Conservation (phyloP, 129 eudicot species). For the Artemisia argyi region DNA sequence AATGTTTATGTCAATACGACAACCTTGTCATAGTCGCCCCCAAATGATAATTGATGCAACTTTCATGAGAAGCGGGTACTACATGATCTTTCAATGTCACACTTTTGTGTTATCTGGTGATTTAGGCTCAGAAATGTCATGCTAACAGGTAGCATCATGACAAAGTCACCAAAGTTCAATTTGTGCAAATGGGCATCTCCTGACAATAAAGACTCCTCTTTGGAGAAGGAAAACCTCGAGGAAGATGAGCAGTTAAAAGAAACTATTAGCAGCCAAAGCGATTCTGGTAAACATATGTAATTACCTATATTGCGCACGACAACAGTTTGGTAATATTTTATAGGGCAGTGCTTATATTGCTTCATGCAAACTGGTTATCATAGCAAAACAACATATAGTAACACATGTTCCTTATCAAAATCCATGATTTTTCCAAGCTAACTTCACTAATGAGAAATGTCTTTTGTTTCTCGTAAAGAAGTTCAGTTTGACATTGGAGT, state of each 20-base stretch:
- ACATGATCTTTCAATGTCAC: neutral
- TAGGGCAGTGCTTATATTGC: no score
- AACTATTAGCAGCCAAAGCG: slow-evolving; percentile 30
- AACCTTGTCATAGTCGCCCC: no score
- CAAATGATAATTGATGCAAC: neutral
- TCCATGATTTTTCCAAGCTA: neutral
- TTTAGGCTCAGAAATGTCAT: neutral
- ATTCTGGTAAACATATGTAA: slow-evolving; percentile 34
- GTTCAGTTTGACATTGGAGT: neutral
- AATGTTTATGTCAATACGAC: neutral
- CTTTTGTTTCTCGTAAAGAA: neutral
- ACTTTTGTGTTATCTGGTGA: neutral
- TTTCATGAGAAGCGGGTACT: neutral
- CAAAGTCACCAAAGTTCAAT: slow-evolving; percentile 52
- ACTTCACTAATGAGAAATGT: neutral
- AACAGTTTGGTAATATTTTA: no score
- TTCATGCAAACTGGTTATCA: neutral
- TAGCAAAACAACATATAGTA: neutral
- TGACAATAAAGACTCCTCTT: slow-evolving; percentile 26
- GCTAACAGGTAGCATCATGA: slow-evolving; percentile 29
- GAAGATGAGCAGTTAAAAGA: slow-evolving; percentile 41
- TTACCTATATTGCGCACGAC: neutral
- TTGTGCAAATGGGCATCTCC: slow-evolving; percentile 74
- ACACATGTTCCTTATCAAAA: neutral
- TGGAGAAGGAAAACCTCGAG: slow-evolving; percentile 41